These are phyloP conservation scores for Colletotrichum liaoningense DNA, from an alignment of 2,329 filamentous ascomycete genomes.

Conservation along the genomic window DNA sequence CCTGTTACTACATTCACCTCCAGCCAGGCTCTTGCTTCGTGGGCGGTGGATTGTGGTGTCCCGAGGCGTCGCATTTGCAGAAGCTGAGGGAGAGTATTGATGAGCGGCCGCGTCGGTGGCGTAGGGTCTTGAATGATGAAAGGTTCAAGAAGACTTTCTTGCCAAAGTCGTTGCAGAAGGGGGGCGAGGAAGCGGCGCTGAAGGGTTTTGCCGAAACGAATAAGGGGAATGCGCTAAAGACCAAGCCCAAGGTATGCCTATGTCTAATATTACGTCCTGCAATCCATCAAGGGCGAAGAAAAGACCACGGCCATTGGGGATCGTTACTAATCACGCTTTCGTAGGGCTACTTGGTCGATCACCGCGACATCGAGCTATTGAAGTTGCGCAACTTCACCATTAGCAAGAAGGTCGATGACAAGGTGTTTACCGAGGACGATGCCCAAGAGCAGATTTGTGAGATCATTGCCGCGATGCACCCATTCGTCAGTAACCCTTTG, in stretches of 20 bases:
- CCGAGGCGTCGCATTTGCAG: conserved; percentile 74
- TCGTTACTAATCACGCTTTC: neutral
- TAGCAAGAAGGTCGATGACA: conserved; percentile 73
- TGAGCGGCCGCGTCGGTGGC: conserved; percentile 76
- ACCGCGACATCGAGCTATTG: conserved; percentile 83
- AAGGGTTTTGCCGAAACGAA: conserved; percentile 79
- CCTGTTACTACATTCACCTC: conserved; percentile 88
- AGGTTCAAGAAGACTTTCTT: conserved; percentile 75
- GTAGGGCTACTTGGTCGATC: conserved; percentile 79
- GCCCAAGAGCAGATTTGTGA: conserved; percentile 74
- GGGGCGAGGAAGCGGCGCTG: conserved; percentile 68
- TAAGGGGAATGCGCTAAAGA: conserved; percentile 82
- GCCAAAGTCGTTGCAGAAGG: conserved; percentile 52
- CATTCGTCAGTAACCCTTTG: conserved; percentile 75
- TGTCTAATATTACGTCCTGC: neutral
- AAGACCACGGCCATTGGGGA: neutral
- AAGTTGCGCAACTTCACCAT: conserved; percentile 85
- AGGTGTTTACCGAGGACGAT: conserved; percentile 70
- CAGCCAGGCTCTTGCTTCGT: conserved; percentile 79
- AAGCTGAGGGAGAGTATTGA: conserved; percentile 81
- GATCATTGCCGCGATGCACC: conserved; percentile 75
- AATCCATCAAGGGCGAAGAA: neutral
- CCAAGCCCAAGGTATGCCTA: conserved; percentile 79
- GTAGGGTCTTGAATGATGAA: conserved; percentile 71
- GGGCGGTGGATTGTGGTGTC: conserved; percentile 86